Conservation (phyloP, 2,329 filamentous ascomycete species). For the Thielaviopsis musarum region DNA sequence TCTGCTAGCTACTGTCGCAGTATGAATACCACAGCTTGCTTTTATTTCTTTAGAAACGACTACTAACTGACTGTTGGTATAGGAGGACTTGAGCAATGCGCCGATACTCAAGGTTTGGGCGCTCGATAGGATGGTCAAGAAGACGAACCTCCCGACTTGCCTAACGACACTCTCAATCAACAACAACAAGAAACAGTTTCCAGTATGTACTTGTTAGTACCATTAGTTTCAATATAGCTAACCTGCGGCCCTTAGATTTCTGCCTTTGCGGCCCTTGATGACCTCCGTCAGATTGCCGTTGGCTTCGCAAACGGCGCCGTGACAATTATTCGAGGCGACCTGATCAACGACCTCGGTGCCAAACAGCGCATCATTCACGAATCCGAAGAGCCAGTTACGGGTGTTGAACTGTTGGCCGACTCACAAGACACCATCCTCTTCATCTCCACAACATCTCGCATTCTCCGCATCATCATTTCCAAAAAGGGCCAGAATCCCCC, state of each 20-base stretch:
- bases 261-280: conserved; percentile 71
- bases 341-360: conserved; percentile 88
- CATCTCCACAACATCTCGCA: conserved; percentile 76
- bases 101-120: conserved; percentile 96
- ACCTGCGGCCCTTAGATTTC: conserved; percentile 44
- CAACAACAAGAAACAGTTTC: conserved; percentile 83
- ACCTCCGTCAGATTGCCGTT: conserved; percentile 82
- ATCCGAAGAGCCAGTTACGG: conserved; percentile 89
- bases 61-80: conserved; percentile 9
- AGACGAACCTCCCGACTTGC: conserved; percentile 76
- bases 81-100: conserved; percentile 76
- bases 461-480: conserved; percentile 73
- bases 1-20: conserved; percentile 64
- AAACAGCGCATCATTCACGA: conserved; percentile 92
- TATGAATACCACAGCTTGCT: conserved; percentile 15
- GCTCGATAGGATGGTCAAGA: conserved; percentile 83
- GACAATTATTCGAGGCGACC: conserved; percentile 79
- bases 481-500: conserved; percentile 81
- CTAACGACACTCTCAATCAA: conserved; percentile 72
- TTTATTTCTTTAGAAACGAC: not conserved
- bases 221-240: not conserved
- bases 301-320: conserved; percentile 94
- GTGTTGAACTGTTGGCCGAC: conserved; percentile 57
- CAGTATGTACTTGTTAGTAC: conserved; percentile 32
- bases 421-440: conserved; percentile 57